Evolutionary conservation across 1,139 yeast species (phyloP).

Genomic region (Kurtzmaniella quercitrusa): DNA sequence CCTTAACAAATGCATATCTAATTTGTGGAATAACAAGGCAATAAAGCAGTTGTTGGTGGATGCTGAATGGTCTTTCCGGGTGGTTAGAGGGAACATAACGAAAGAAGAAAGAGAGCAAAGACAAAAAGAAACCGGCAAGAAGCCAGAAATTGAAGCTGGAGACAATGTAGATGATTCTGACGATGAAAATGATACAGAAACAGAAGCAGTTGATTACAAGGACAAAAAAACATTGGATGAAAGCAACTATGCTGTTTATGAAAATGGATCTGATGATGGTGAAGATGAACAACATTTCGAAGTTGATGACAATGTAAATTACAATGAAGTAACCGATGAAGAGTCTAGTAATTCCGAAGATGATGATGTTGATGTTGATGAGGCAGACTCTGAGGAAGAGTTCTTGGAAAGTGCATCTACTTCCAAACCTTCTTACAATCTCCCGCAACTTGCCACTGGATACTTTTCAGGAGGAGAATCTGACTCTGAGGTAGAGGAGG

Average conservation of each 20-base stretch:
- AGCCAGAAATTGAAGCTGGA: constrained; percentile 7
- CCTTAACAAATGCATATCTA: constrained; percentile 47
- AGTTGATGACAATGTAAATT: constrained; percentile 42
- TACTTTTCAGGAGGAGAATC: constrained; percentile 78
- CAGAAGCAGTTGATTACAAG: too few species aligned
- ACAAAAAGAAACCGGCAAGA: constrained; percentile 22
- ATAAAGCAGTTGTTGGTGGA: constrained; percentile 44
- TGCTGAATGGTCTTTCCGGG: constrained; percentile 55
- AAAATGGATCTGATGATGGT: constrained; percentile 56
- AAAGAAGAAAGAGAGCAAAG: constrained; percentile 36
- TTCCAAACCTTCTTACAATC: constrained; percentile 15
- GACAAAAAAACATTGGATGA: constrained; percentile 17
- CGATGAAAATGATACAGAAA: constrained; percentile 19
- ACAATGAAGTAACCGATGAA: constrained; percentile 62
- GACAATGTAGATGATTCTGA: constrained; percentile 9
- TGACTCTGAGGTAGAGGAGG: constrained; percentile 45
- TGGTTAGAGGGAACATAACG: constrained; percentile 56
- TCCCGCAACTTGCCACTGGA: constrained; percentile 75
- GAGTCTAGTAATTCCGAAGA: constrained; percentile 35
- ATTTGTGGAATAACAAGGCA: constrained; percentile 54
- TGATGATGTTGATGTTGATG: constrained; percentile 17
- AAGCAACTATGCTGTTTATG: constrained; percentile 37
- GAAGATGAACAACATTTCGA: constrained; percentile 25
- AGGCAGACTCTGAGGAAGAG: constrained; percentile 33
- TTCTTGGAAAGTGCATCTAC: constrained; percentile 32